phyloP scores from a whole-genome alignment of 2,329 filamentous ascomycete genomes.

The Hymenoscyphus albidus region DNA sequence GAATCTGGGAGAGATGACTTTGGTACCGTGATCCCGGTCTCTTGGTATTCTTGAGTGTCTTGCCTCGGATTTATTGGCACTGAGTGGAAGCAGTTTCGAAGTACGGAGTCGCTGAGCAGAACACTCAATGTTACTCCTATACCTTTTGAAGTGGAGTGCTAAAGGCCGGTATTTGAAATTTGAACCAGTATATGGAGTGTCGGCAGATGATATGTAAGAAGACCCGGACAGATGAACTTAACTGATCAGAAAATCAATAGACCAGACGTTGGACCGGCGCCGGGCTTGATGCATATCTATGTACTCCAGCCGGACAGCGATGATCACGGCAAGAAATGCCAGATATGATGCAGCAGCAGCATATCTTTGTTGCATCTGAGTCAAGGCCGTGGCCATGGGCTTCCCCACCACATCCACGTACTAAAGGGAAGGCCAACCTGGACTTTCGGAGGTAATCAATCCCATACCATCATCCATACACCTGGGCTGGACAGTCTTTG shows the following conservation, averaged over 20 bases:
- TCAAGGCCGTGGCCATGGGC: background rate
- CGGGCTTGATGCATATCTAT: conserved; percentile 1
- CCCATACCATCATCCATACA: too few relatives aligned
- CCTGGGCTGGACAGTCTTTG: background rate
- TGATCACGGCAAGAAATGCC: background rate
- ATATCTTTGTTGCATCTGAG: background rate
- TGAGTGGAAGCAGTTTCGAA: too few relatives aligned
- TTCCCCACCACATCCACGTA: background rate
- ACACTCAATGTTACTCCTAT: too few relatives aligned
- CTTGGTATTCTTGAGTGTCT: too few relatives aligned
- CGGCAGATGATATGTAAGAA: background rate
- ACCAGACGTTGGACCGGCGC: background rate
- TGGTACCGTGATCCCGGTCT: too few relatives aligned
- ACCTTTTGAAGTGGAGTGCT: too few relatives aligned
- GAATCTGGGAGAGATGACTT: too few relatives aligned
- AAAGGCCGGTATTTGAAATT: too few relatives aligned
- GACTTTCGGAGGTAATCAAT: background rate
- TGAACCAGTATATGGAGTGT: background rate
- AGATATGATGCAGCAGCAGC: background rate
- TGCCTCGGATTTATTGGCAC: too few relatives aligned
- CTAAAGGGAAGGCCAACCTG: background rate
- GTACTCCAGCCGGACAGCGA: background rate
- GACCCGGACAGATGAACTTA: background rate
- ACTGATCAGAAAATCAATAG: background rate
- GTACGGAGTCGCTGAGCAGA: too few relatives aligned